Evolutionary conservation across 352 stramenopile species (phyloP).

Genomic region (Phytophthora colocasiae): DNA sequence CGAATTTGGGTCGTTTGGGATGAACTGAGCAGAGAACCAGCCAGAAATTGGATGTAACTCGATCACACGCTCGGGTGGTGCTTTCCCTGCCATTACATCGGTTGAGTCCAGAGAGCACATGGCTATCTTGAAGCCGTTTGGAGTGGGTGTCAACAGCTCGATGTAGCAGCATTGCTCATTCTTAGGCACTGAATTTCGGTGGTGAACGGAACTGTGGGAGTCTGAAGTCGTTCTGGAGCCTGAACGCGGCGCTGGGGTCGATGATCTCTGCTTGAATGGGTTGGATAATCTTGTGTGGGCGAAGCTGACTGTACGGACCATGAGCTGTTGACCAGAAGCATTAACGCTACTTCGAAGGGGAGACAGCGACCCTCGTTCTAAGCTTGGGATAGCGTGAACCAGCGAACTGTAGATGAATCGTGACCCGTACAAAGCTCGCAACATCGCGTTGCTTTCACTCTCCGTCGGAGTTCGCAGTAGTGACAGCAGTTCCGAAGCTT

Average conservation of each 20-base stretch:
- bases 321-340: conserved; percentile 21
- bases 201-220: background rate
- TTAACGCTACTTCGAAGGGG: background rate
- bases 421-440: conserved; percentile 29
- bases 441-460: conserved; percentile 37
- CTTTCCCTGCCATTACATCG: conserved; percentile 34
- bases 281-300: conserved; percentile 19
- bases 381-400: conserved; percentile 24
- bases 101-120: conserved; percentile 31
- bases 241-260: background rate
- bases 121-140: conserved; percentile 22
- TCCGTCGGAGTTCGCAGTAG: conserved; percentile 33
- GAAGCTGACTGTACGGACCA: conserved; percentile 43
- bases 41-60: conserved; percentile 36
- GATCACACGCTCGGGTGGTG: conserved; percentile 27
- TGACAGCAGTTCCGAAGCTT: conserved; percentile 17
- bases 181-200: conserved; percentile 6
- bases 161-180: conserved; percentile 44
- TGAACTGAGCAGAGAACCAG: conserved; percentile 31
- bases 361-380: conserved; percentile 5
- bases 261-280: conserved; percentile 14
- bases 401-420: conserved; percentile 47
- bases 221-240: conserved; percentile 12
- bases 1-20: background rate
- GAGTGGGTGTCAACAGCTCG: conserved; percentile 30